Percentiles rank a stretch among this genome's conserved stretches.
Evolutionary conservation across 1,139 yeast genomes (phyloP).

Genomic region (Geotrichum phurueaensis): DNA sequence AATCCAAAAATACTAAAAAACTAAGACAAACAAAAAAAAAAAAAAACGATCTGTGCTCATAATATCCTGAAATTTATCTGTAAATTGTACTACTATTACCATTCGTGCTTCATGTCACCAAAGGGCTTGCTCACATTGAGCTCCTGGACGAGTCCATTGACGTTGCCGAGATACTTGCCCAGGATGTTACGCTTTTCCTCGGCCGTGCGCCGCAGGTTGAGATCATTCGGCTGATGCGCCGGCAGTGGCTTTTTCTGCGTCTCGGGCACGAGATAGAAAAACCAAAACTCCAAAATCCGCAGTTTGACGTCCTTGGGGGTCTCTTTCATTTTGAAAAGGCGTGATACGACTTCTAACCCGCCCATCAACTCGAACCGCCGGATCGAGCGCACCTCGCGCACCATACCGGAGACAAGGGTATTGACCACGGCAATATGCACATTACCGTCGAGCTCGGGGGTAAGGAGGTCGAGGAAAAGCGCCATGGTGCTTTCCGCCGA

Average conservation of each 20-base stretch:
- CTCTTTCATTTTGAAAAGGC: constrained; percentile 37
- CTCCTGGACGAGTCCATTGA: constrained; percentile 44
- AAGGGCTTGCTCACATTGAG: constrained; percentile 44
- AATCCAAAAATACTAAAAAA: background rate
- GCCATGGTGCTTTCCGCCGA: constrained; percentile 25
- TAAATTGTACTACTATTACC: constrained; percentile 34
- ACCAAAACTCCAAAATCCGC: constrained; percentile 63
- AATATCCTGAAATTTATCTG: background rate
- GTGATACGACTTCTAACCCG: constrained; percentile 55
- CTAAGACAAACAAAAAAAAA: background rate
- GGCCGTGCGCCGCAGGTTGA: constrained; percentile 31
- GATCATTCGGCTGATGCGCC: constrained; percentile 2
- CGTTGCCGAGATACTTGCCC: constrained; percentile 43
- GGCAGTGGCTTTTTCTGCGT: constrained; percentile 26
- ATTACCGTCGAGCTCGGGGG: constrained; percentile 20
- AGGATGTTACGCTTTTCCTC: constrained; percentile 53
- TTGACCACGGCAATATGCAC: constrained; percentile 47
- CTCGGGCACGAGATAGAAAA: constrained; percentile 71
- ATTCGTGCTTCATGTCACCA: constrained; percentile 43
- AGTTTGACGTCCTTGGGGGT: constrained; percentile 41
- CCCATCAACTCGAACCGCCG: constrained; percentile 53
- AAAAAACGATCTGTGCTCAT: background rate
- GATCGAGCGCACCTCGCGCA: constrained; percentile 52
- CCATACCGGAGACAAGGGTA: constrained; percentile 54
- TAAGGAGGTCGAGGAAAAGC: constrained; percentile 9